These are phyloP conservation scores for Pleurotus sapidus DNA, from an alignment of 768 basidiomycete species.

Conservation along the genomic window DNA sequence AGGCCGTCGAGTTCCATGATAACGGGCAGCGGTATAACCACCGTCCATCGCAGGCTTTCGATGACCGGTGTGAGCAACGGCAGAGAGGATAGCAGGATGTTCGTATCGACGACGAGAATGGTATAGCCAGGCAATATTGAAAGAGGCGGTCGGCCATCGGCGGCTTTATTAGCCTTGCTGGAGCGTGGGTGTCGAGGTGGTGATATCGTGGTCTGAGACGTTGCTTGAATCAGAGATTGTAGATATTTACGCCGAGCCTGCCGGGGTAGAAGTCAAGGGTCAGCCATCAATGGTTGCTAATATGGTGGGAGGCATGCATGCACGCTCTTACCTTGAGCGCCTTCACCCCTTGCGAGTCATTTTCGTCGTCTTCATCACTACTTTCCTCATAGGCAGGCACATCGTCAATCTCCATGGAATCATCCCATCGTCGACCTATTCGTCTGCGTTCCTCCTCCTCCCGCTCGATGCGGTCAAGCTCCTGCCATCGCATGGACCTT, in stretches of 20 bases:
- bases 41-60: conserved; percentile 81
- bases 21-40: conserved; percentile 90
- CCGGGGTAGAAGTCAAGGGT: conserved; percentile 12
- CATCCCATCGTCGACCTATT: conserved; percentile 59
- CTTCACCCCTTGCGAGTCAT: conserved; percentile 70
- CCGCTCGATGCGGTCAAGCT: conserved; percentile 63
- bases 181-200: conserved; percentile 26
- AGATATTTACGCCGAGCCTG: conserved; percentile 78
- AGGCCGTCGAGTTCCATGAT: conserved; percentile 98
- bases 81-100: conserved; percentile 86
- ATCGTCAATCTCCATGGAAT: conserved; percentile 72
- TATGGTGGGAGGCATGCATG: neutral
- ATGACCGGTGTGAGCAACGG: conserved; percentile 70
- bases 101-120: conserved; percentile 90
- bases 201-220: conserved; percentile 25
- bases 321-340: conserved; percentile 66
- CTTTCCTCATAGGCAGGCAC: conserved; percentile 53
- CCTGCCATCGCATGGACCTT: conserved; percentile 70
- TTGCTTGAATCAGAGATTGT: conserved; percentile 56
- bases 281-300: conserved; percentile 12
- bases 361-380: conserved; percentile 54
- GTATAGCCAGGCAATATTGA: conserved; percentile 82
- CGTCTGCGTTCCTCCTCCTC: conserved; percentile 69
- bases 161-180: conserved; percentile 21
- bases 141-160: conserved; percentile 37